Evolutionary conservation across 192 early-diverging fungal species (phyloP).

Genomic region (Podila clonocystis): DNA sequence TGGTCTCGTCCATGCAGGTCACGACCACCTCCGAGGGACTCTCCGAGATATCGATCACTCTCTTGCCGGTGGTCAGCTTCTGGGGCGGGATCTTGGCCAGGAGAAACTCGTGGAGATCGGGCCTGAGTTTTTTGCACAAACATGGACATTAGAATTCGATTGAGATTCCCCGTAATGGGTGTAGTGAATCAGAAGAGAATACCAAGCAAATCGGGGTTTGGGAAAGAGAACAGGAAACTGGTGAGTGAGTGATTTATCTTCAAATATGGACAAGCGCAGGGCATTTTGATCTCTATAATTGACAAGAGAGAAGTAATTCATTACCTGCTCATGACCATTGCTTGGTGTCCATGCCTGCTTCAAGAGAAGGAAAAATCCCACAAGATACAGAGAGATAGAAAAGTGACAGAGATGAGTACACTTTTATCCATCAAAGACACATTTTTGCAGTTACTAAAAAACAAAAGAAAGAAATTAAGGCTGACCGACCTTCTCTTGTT

Average conservation of each 20-base stretch:
- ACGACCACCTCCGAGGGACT: conserved; percentile 29
- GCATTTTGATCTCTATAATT: not conserved
- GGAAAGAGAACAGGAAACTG: no score
- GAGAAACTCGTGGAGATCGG: conserved; percentile 39
- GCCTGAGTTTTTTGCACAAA: conserved; percentile 7
- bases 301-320: not conserved
- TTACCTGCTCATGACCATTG: conserved; percentile 53
- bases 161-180: no score
- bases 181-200: no score
- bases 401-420: not conserved
- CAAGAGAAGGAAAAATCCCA: not conserved
- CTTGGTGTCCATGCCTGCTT: conserved; percentile 35
- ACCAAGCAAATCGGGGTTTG: no score
- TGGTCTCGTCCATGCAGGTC: conserved; percentile 46
- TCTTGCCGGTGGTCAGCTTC: conserved; percentile 38
- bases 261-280: no score
- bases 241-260: no score
- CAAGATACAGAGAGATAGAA: not conserved
- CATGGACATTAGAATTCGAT: not conserved
- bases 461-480: not conserved
- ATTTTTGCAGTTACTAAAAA: no score
- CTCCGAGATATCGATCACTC: conserved; percentile 40
- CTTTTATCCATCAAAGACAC: no score
- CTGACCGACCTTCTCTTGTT: conserved; percentile 43
- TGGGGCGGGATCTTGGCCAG: conserved; percentile 30